Base-by-base conservation (phyloP, 345 rosid species). In the Boechera stricta region DNA sequence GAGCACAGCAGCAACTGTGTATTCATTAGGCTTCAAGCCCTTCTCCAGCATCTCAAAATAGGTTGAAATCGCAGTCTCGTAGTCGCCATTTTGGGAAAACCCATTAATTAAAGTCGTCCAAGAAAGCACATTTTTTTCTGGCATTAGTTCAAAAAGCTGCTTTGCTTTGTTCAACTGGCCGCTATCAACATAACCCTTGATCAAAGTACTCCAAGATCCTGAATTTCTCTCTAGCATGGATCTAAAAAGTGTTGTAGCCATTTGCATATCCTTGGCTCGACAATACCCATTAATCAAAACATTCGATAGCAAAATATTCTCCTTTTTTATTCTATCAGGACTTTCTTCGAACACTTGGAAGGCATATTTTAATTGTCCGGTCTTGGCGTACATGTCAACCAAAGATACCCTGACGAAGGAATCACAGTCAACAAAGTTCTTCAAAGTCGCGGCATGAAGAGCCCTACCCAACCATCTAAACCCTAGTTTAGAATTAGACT, bases 91-190 rank as follows among this genome's bases (percentile, higher is more conserved):
- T 12, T 72, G 78, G 0, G 76, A 83, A 66, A 85, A 78, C 47
- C 89, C 92, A 79, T 79, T 81, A 70, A 90, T 64, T 71, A 88
- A 73, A 26, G 82, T 81, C 10, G 88, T 88, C 95, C 89, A 88
- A 63, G 89, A 83, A 60, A 88, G 74, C 52, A 85, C 91, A 71
- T 72, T 66, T 67, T 81, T 85, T 58, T 80, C 86, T 0, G 85
- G 85, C 85, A 90, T 86, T 16, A 35, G 53, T 58, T 79, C 78
- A 72, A 88, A 90, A 83, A 83, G 64, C 73, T 80, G 31, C 15
- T 18, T 73, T 0, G 91, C 92, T 66, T 60, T 81, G 71, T 72
- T 54, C 80, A 82, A 55, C 65, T 84, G 63, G 60, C 86, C 81
- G 44, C 6, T 72, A 54, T 71, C 77, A n/a, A 82, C 69, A 71